These are phyloP conservation scores for Gaertneriomyces semiglobifer DNA, from an alignment of 192 early-diverging fungal species.

Conservation along the genomic window DNA sequence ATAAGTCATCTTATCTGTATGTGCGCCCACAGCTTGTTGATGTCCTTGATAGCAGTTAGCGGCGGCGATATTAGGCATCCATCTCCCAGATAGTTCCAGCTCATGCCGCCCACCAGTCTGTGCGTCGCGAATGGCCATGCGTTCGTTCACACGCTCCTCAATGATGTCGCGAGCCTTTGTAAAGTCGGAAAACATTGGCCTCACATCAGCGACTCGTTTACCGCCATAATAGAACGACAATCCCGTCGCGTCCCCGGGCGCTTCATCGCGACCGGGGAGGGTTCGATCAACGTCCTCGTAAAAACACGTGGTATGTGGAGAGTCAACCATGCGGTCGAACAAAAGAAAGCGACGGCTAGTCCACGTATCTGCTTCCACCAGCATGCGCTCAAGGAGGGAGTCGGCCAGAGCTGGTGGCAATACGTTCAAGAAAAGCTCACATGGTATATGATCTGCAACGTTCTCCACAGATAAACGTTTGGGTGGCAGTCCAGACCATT, in stretches of 20 bases:
- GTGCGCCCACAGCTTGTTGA: slow-evolving; percentile 38
- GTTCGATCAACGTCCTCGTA: slow-evolving; percentile 10
- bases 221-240: slow-evolving; percentile 25
- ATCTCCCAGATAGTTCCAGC: slow-evolving; percentile 25
- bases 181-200: slow-evolving; percentile 20
- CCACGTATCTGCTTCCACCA: slow-evolving; percentile 33
- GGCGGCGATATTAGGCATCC: slow-evolving; percentile 40
- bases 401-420: slow-evolving; percentile 28
- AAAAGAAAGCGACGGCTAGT: slow-evolving; percentile 27
- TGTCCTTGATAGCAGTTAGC: slow-evolving; percentile 42
- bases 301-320: slow-evolving; percentile 24
- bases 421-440: slow-evolving; percentile 40
- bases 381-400: slow-evolving; percentile 26
- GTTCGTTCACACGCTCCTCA: slow-evolving; percentile 21
- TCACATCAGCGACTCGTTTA: slow-evolving; percentile 10
- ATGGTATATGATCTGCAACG: slow-evolving; percentile 39
- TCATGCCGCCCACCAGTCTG: slow-evolving; percentile 9
- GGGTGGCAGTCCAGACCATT: slow-evolving; percentile 7
- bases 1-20: slow-evolving; percentile 44
- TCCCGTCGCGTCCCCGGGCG: background rate
- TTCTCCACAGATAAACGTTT: slow-evolving; percentile 25
- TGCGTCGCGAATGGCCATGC: slow-evolving; percentile 10
- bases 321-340: slow-evolving; percentile 28
- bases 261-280: background rate
- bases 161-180: slow-evolving; percentile 15